Conservation (phyloP, 1,284 basidiomycete genomes). For the Ceratobasidium theobromae region DNA sequence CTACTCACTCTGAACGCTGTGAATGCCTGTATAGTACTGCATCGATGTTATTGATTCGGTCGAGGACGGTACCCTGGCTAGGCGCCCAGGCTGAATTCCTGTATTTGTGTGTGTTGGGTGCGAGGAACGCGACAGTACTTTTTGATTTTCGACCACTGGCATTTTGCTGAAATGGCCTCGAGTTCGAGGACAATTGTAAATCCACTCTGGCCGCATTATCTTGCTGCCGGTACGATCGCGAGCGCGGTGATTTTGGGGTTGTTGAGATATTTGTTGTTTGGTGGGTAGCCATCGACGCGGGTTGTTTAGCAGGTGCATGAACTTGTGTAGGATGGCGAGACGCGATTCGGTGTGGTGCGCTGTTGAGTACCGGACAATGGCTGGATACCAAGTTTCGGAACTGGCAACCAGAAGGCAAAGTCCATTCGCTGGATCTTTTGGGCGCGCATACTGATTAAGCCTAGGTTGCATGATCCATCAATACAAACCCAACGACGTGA, state of each 20-base stretch:
- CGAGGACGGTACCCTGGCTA: too few species aligned
- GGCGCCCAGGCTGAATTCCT: not conserved
- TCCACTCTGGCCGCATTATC: conserved; percentile 57
- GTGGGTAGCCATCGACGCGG: conserved; percentile 44
- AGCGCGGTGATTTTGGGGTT: conserved; percentile 50
- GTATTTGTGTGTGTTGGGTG: conserved; percentile 15
- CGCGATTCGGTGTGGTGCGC: conserved; percentile 67
- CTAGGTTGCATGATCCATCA: conserved; percentile 73
- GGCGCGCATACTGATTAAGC: not conserved
- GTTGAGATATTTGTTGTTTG: conserved; percentile 51
- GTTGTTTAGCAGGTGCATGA: not conserved
- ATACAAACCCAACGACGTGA: conserved; percentile 58
- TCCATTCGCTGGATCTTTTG: not conserved
- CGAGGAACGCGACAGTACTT: conserved; percentile 14
- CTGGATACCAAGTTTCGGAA: conserved; percentile 63
- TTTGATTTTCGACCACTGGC: not conserved
- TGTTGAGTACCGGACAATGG: conserved; percentile 77
- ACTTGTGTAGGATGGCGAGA: conserved; percentile 62
- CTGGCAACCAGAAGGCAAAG: conserved; percentile 84
- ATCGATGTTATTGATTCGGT: not conserved
- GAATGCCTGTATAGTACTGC: conserved; percentile 23
- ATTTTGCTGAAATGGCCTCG: conserved; percentile 11
- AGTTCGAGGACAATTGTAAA: conserved; percentile 44
- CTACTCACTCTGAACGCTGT: conserved; percentile 11
- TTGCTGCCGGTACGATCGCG: conserved; percentile 47